A percentile compares a stretch with the other conserved stretches of the same genome.
Evolutionary conservation across 228 moss, liverwort and hornwort species (phyloP).

Genomic region (Sphagnum magellanicum): DNA sequence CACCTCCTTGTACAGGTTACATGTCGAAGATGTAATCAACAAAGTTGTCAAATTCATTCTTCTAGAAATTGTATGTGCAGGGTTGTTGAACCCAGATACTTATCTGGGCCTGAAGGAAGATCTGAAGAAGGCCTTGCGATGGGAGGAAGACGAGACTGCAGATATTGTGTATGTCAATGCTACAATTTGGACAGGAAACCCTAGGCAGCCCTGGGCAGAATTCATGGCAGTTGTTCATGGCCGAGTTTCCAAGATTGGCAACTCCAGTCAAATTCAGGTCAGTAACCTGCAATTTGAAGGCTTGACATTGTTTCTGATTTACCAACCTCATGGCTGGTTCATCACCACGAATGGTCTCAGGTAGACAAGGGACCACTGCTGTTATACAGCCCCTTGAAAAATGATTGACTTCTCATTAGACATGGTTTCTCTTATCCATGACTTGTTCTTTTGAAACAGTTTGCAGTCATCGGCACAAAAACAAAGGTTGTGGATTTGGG

Average conservation of each 20-base stretch:
- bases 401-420: too few relatives aligned
- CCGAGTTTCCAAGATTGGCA: constrained; percentile 60
- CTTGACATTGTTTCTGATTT: too few relatives aligned
- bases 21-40: too few relatives aligned
- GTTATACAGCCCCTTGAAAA: too few relatives aligned
- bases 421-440: too few relatives aligned
- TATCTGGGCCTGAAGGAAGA: constrained; percentile 25
- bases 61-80: too few relatives aligned
- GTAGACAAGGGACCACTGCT: too few relatives aligned
- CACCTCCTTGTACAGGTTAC: too few relatives aligned
- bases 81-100: constrained; percentile 10
- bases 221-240: constrained; percentile 67
- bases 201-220: constrained; percentile 61
- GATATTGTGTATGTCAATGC: constrained; percentile 63
- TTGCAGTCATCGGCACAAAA: constrained; percentile 26
- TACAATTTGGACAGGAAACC: constrained; percentile 79
- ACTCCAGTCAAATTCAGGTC: constrained; percentile 33
- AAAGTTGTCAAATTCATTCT: too few relatives aligned
- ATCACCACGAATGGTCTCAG: too few relatives aligned
- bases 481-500: constrained; percentile 63
- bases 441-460: constrained; percentile 2
- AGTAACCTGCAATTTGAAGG: too few relatives aligned
- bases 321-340: too few relatives aligned
- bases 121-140: constrained; percentile 15
- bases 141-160: constrained; percentile 19